phyloP scores from a whole-genome alignment of 345 rosid genomes.

The Salix arbutifolia region DNA sequence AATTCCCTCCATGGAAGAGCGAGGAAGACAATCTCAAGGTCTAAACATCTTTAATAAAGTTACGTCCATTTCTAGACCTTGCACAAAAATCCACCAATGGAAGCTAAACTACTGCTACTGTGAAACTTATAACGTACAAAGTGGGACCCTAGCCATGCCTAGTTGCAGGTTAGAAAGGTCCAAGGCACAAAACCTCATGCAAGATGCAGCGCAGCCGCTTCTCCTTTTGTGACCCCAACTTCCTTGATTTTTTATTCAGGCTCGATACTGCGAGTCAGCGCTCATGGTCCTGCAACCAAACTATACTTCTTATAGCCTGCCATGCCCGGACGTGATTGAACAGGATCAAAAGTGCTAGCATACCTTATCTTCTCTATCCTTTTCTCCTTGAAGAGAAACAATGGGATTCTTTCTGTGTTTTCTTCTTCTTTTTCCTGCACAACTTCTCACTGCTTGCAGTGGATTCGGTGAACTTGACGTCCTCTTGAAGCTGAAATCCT shows the following conservation, averaged over 20 bases:
- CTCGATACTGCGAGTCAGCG: conserved; percentile 20
- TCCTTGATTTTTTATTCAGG: conserved; percentile 16
- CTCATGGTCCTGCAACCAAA: conserved; percentile 12
- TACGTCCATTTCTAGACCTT: neutral
- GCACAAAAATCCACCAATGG: neutral
- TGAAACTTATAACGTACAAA: conserved; percentile 11
- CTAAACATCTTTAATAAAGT: conserved; percentile 9
- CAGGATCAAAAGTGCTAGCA: conserved; percentile 29
- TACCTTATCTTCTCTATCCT: neutral
- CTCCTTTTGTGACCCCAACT: neutral
- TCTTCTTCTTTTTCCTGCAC: conserved; percentile 17
- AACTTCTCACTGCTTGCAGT: conserved; percentile 22
- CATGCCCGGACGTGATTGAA: neutral
- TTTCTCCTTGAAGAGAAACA: neutral
- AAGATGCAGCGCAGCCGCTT: conserved; percentile 9
- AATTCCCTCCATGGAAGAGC: neutral
- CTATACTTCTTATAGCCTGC: conserved; percentile 30
- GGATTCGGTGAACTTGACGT: conserved; percentile 48
- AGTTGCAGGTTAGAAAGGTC: conserved; percentile 6
- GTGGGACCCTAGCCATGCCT: neutral
- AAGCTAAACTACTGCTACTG: neutral
- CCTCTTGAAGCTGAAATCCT: conserved; percentile 60
- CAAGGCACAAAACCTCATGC: conserved; percentile 14
- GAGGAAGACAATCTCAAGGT: neutral
- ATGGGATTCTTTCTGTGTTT: conserved; percentile 25